Percentiles rank a stretch among this genome's conserved stretches.
These are phyloP conservation scores for Salix brachista DNA, from an alignment of 345 rosid genomes.

Conservation along the genomic window DNA sequence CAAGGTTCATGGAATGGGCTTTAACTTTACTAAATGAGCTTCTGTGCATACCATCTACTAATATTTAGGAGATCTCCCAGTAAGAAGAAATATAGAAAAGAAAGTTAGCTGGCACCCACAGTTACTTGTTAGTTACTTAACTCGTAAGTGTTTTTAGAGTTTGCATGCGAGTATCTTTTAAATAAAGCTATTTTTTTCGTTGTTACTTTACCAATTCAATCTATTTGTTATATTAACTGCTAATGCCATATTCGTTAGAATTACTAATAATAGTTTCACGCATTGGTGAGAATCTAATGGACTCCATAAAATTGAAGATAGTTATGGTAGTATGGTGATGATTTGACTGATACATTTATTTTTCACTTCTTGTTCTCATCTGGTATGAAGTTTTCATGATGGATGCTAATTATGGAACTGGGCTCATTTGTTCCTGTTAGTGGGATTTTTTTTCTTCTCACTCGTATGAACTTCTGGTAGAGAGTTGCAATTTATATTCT, in stretches of 20 bases:
- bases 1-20: neutral
- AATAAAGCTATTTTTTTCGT: too few relatives aligned
- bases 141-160: neutral
- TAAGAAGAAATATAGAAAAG: neutral
- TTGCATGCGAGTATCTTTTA: neutral
- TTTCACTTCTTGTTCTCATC: neutral
- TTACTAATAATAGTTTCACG: neutral
- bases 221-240: neutral
- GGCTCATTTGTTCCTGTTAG: neutral
- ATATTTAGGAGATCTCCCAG: neutral
- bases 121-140: neutral
- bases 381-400: neutral
- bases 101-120: neutral
- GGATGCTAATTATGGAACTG: neutral
- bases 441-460: neutral
- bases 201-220: neutral
- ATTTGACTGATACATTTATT: neutral
- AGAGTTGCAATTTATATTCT: neutral
- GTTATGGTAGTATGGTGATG: neutral
- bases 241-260: neutral
- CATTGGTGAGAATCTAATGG: neutral
- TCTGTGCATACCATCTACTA: neutral
- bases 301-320: neutral
- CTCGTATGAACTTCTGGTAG: neutral
- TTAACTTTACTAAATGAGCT: neutral